Evolutionary conservation across 805 yeast species (phyloP).

Genomic region (Wickerhamomyces silvicola): DNA sequence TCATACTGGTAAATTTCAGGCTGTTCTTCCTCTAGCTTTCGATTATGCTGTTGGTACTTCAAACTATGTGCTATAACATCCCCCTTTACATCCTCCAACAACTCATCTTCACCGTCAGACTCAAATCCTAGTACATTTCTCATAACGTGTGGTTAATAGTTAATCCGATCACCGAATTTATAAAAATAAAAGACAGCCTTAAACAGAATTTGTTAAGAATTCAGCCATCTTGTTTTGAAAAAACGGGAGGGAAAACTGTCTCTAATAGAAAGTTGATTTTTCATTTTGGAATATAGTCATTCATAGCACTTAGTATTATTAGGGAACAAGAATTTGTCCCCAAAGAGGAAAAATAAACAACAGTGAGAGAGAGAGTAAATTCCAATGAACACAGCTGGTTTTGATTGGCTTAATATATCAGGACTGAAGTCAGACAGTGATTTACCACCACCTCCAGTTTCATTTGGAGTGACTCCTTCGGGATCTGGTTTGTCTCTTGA

Average conservation of each 20-base stretch:
- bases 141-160: constrained; percentile 3
- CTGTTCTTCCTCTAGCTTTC: constrained; percentile 8
- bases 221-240: too few species aligned
- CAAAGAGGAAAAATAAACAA: not conserved
- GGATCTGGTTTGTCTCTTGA: constrained; percentile 8
- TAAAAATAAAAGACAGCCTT: not conserved
- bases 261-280: too few species aligned
- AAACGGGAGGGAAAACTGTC: too few species aligned
- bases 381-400: constrained; percentile 26
- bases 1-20: constrained; percentile 34
- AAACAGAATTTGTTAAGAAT: too few species aligned
- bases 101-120: constrained; percentile 2
- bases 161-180: not conserved
- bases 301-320: too few species aligned
- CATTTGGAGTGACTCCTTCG: constrained; percentile 36
- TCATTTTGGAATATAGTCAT: too few species aligned
- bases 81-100: constrained; percentile 3
- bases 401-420: constrained; percentile 47
- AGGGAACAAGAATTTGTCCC: constrained; percentile 3
- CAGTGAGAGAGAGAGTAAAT: not conserved
- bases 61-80: constrained; percentile 4
- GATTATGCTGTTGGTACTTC: not conserved
- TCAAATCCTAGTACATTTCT: constrained; percentile 13
- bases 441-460: constrained; percentile 44
- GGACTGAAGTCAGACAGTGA: constrained; percentile 26